phyloP scores from a whole-genome alignment of 2,329 filamentous ascomycete species.

The Ceratocystis papillata region DNA sequence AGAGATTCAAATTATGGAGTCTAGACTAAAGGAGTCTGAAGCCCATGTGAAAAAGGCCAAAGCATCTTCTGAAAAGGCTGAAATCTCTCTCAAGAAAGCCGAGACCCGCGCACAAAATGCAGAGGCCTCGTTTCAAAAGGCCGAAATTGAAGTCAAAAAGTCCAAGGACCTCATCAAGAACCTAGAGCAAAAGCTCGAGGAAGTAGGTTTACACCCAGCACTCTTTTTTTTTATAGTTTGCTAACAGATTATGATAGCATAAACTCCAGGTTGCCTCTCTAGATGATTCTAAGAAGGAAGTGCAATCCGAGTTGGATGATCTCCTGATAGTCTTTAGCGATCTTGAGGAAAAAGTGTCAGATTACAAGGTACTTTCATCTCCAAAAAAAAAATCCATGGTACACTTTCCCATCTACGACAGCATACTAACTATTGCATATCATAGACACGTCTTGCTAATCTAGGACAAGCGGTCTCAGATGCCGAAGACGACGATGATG shows the following conservation, averaged over 20 bases:
- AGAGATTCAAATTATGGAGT: neutral
- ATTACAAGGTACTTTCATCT: conserved; percentile 54
- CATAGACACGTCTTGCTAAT: conserved; percentile 48
- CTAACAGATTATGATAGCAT: conserved; percentile 17
- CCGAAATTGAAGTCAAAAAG: conserved; percentile 5
- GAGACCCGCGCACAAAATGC: conserved; percentile 14
- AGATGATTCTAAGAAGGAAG: conserved; percentile 49
- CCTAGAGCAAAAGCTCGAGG: conserved; percentile 29
- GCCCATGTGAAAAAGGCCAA: conserved; percentile 15
- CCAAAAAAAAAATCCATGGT: neutral
- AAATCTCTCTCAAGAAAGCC: conserved; percentile 3
- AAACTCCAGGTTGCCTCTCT: conserved; percentile 28
- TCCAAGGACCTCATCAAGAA: conserved; percentile 28
- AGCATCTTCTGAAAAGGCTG: conserved; percentile 14
- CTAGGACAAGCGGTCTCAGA: conserved; percentile 65
- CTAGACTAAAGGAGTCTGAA: neutral
- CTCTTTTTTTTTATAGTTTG: neutral
- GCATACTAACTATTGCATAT: conserved; percentile 14
- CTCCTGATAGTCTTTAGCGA: conserved; percentile 72
- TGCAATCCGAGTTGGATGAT: conserved; percentile 68
- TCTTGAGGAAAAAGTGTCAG: conserved; percentile 62
- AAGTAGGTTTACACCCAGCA: conserved; percentile 19
- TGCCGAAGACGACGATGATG: conserved; percentile 55
- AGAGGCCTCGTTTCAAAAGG: neutral
- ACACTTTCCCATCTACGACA: neutral